Evolutionary conservation across 148 eudicot genomes (phyloP), one percentile per base, ranked within the genome.

Genomic region (Chenopodium quinoa): DNA sequence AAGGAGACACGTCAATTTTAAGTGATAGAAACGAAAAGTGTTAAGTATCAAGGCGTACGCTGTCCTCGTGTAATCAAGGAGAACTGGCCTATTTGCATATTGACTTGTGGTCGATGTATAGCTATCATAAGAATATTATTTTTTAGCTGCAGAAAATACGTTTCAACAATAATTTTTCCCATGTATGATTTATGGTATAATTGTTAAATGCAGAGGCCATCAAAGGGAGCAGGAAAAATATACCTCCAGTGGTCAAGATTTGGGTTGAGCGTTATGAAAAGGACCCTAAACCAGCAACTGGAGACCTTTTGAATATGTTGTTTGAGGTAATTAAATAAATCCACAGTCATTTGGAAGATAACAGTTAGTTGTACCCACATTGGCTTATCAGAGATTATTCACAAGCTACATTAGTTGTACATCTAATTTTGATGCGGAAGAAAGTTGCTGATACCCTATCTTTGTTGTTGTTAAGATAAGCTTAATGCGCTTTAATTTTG

Each of bases 221-320:
- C 68, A 93, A 87, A 88, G 91, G 97, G 58, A 91, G 87, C 79
- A 92, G 97, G 71, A 92, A 90, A 83, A 85, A 80, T 81, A 91
- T 95, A 75, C 93, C 97, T 47, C 88, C 88, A 44, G 88, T 85
- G 37, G 93, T 90, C 65, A 95, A 93, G 88, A 44, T 72, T 60
- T 95, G 95, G 97, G 97, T 93, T 77, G 99, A 95, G 86, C 85
- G 65, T 23, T 95, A 93, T 84, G 99, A 95, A 87, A 89, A 90
- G 86, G 89, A 91, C 76, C 87, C 86, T 48, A 95, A 90, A 82
- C 87, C 92, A 58, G 97, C 97, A 78, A 90, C 85, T 86, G 90
- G 83, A 82, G 97, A 91, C 82, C 94, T 95, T 54, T 85, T 93
- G 78, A 75, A 88, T 56, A 87, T 89, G 95, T 85, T 93, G 71